A percentile compares a stretch with the other conserved stretches of the same genome.
These are phyloP conservation scores for Helenozyma baotianmanensis DNA, from an alignment of 805 yeast species.

Conservation along the genomic window DNA sequence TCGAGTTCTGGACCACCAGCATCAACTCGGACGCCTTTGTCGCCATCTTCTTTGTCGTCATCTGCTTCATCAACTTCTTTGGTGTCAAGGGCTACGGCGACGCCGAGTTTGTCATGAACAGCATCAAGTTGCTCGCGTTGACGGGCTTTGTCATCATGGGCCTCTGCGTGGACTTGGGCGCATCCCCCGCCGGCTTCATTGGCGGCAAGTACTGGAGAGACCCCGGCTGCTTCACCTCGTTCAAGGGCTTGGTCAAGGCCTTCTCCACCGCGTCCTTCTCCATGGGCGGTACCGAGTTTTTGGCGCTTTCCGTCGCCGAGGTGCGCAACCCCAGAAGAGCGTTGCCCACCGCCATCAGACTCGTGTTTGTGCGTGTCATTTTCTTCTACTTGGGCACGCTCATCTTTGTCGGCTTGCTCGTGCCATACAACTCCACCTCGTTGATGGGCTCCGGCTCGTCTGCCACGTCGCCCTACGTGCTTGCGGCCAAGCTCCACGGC, in stretches of 20 bases:
- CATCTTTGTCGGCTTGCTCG: conserved; percentile 35
- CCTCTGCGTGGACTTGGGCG: conserved; percentile 36
- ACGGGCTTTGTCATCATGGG: conserved; percentile 40
- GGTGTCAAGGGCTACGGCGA: conserved; percentile 47
- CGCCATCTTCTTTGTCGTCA: conserved; percentile 44
- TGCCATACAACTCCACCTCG: conserved; percentile 28
- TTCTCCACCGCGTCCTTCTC: conserved; percentile 40
- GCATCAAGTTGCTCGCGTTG: conserved; percentile 32
- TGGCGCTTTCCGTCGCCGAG: conserved; percentile 36
- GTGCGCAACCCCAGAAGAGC: conserved; percentile 36
- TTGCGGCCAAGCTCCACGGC: conserved; percentile 25
- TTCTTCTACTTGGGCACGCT: conserved; percentile 38
- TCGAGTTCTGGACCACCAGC: conserved; percentile 50
- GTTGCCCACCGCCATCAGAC: conserved; percentile 38
- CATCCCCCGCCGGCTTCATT: conserved; percentile 25
- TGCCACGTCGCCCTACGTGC: conserved; percentile 25
- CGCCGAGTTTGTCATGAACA: conserved; percentile 38
- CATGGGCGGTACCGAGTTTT: conserved; percentile 39
- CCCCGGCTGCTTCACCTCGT: conserved; percentile 34
- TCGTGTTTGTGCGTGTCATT: conserved; percentile 35
- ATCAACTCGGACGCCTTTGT: conserved; percentile 58
- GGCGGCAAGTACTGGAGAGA: conserved; percentile 41
- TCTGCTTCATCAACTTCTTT: conserved; percentile 40
- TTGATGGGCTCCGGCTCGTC: conserved; percentile 34
- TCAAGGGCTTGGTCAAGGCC: conserved; percentile 37